A percentile compares a stretch with the other conserved stretches of the same genome.
These are phyloP conservation scores for Trametes cinnabarina DNA, from an alignment of 768 basidiomycete genomes.

Conservation along the genomic window DNA sequence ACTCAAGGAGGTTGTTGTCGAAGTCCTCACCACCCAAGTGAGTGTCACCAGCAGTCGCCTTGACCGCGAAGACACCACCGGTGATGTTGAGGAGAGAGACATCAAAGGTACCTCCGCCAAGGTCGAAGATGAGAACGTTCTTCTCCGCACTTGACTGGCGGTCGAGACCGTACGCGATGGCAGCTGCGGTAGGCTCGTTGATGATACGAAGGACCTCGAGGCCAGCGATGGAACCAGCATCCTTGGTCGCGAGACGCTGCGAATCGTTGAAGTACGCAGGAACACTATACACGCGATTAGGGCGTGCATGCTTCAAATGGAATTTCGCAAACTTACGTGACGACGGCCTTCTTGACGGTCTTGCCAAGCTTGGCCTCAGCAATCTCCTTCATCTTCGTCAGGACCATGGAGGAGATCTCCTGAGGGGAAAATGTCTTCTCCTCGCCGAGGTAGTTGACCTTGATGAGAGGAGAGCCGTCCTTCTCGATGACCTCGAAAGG, in stretches of 20 bases:
- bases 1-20: slow-evolving; percentile 95
- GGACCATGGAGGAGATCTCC: slow-evolving; percentile 99
- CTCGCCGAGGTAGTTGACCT: slow-evolving; percentile 92
- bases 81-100: slow-evolving; percentile 97
- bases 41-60: slow-evolving; percentile 99
- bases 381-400: slow-evolving; percentile 99
- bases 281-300: slow-evolving; percentile 48
- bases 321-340: slow-evolving; percentile 66
- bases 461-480: slow-evolving; percentile 95
- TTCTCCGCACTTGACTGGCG: slow-evolving; percentile 93
- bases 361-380: slow-evolving; percentile 99
- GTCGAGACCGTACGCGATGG: slow-evolving; percentile 98
- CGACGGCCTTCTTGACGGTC: slow-evolving; percentile 97
- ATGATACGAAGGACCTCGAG: slow-evolving; percentile 99
- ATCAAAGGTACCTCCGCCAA: slow-evolving; percentile 99
- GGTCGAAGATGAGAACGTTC: slow-evolving; percentile 99
- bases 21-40: slow-evolving; percentile 99
- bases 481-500: slow-evolving; percentile 96
- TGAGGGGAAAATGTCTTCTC: slow-evolving; percentile 96
- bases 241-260: slow-evolving; percentile 98
- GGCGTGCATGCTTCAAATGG: slow-evolving; percentile 3
- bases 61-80: slow-evolving; percentile 98
- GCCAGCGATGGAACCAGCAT: slow-evolving; percentile 96
- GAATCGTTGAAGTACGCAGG: slow-evolving; percentile 99
- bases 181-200: slow-evolving; percentile 99